These are phyloP conservation scores for Dendrocalamus latiflorus DNA, from an alignment of 202 grass and related monocot species.

Conservation along the genomic window DNA sequence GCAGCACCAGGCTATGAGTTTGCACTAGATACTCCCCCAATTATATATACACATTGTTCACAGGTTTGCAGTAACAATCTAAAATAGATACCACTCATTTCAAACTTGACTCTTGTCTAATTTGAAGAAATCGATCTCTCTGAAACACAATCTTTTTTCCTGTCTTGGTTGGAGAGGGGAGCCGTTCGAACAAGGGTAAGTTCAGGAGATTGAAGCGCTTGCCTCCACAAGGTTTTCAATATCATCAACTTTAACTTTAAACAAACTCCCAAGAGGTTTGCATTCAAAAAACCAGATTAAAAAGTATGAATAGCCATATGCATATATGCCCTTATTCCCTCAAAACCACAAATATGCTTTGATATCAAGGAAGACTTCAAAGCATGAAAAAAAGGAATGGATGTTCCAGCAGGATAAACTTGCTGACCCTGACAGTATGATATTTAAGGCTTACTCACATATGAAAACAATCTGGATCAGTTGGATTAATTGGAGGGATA, in stretches of 20 bases:
- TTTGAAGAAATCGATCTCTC: not conserved
- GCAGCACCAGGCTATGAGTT: not conserved
- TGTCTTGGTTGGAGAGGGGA: not conserved
- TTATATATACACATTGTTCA: not conserved
- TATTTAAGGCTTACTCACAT: slow-evolving; percentile 62
- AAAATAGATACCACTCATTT: not conserved
- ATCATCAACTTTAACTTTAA: not conserved
- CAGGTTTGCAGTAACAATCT: not conserved
- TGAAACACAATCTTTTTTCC: not conserved
- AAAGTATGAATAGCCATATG: not conserved
- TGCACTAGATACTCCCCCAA: not conserved
- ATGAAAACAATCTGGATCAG: slow-evolving; percentile 99
- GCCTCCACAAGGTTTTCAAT: not conserved
- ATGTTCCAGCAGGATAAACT: not conserved
- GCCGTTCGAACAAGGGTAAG: not conserved
- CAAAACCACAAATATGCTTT: not conserved
- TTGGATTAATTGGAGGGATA: slow-evolving; percentile 97
- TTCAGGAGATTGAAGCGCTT: not conserved
- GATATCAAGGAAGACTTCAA: not conserved
- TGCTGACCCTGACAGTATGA: not conserved
- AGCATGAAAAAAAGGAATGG: not conserved
- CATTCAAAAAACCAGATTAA: not conserved
- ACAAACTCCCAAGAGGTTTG: not conserved
- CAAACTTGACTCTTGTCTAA: not conserved
- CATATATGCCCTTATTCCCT: not conserved